Evolutionary conservation across 352 stramenopile species (phyloP), one percentile per base, ranked within the genome.

Genomic region (Thalassiosira mediterranea): DNA sequence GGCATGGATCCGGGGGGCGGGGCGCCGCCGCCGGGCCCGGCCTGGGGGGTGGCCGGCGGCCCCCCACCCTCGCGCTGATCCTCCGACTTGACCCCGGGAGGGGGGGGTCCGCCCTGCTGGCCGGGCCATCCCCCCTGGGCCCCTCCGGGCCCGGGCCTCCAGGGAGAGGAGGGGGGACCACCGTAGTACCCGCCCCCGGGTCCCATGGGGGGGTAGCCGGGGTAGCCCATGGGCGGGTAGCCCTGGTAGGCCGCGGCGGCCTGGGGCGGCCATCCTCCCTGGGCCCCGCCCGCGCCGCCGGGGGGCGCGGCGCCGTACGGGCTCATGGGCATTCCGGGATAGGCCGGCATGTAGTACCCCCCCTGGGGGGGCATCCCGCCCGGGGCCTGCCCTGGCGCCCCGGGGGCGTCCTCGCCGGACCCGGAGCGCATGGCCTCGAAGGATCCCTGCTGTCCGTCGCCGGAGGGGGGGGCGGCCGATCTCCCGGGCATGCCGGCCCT

Each of bases 111-210:
- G n/a, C n/a, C n/a, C n/a, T n/a, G n/a, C n/a, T n/a, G n/a, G n/a
- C n/a, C n/a, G n/a, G n/a, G n/a, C n/a, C n/a, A n/a, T n/a, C n/a
- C n/a, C n/a, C n/a, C n/a, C n/a, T n/a, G n/a, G n/a, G n/a, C n/a
- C 37, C 51, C 19, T 31, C 19, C 29, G 7, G 51, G 23, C 31
- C 47, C 19, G 5, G 48, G 54, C 46, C 65, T 65, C 53, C 53
- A 76, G 11, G 46, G 40, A 13, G 66, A 65, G 23, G 15, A 38
- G 23, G 37, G 29, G 15, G 66, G 54, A 42, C 46, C 31, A 51
- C 29, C 19, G 32, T 61, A 51, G 26, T 37, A 48, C 38, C 59
- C 44, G 47, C 59, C 57, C 19, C 25, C 21, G 13, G 44, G n/a
- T 15, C 26, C 17, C 44, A 29, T 23, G 40, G 48, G 46, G 25